Percentiles rank a stretch among this genome's conserved stretches.
Conservation (phyloP, 2,329 filamentous ascomycete species). For the Aspergillus tamarii region DNA sequence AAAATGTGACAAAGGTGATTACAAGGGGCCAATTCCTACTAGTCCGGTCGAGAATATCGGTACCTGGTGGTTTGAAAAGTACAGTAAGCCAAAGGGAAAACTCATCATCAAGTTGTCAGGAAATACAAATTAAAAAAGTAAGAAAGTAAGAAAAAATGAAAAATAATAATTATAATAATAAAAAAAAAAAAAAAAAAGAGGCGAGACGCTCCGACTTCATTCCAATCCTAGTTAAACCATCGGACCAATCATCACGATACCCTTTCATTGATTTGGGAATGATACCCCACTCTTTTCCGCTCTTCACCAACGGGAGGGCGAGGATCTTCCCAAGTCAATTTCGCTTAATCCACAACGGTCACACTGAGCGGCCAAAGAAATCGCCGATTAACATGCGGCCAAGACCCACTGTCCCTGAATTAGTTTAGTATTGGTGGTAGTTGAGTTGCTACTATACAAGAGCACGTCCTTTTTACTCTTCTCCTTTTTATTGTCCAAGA, state of each 20-base stretch:
- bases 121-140: not conserved
- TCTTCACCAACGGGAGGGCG: conserved; percentile 29
- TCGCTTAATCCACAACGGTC: conserved; percentile 33
- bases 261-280: conserved; percentile 23
- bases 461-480: conserved; percentile 1
- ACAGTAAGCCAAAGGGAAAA: not conserved
- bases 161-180: conserved; percentile 11
- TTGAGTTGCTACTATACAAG: conserved; percentile 10
- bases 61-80: not conserved
- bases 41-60: too few species aligned
- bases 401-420: conserved; percentile 24
- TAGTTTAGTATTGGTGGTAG: conserved; percentile 2
- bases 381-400: conserved; percentile 19
- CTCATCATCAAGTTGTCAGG: not conserved
- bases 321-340: conserved; percentile 34
- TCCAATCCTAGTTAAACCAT: not conserved
- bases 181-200: not conserved
- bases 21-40: not conserved
- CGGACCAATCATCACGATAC: conserved; percentile 10
- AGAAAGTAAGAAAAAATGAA: not conserved
- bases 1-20: conserved; percentile 12
- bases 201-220: conserved; percentile 12
- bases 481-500: not conserved
- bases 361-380: conserved; percentile 24
- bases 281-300: conserved; percentile 18